Evolutionary conservation across 768 basidiomycete species (phyloP).

Genomic region (Russula foetens): DNA sequence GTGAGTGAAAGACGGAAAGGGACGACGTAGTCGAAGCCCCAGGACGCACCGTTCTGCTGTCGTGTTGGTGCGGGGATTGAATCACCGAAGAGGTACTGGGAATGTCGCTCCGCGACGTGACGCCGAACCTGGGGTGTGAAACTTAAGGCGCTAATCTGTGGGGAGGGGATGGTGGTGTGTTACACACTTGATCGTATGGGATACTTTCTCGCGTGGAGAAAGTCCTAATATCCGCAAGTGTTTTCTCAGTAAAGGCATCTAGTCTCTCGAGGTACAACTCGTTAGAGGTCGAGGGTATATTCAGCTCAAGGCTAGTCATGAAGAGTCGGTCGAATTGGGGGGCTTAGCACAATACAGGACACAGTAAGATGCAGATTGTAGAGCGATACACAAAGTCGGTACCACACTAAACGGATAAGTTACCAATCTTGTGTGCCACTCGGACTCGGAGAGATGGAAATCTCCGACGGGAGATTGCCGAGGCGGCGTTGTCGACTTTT

Average conservation of each 20-base stretch:
- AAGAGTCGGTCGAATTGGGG: neutral
- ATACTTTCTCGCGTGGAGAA: conserved; percentile 54
- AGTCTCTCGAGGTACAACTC: conserved; percentile 56
- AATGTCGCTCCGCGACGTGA: conserved; percentile 57
- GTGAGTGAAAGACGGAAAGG: neutral
- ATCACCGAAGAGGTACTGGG: conserved; percentile 43
- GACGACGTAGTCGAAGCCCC: neutral
- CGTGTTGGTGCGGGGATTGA: neutral
- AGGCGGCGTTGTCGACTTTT: neutral
- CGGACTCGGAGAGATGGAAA: no score
- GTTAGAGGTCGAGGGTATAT: conserved; percentile 32
- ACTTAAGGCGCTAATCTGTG: neutral
- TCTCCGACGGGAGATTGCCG: neutral
- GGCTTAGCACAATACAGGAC: neutral
- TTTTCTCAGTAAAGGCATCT: conserved; percentile 55
- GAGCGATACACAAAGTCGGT: no score
- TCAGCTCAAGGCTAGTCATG: conserved; percentile 13
- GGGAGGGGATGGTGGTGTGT: neutral
- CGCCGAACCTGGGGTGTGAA: conserved; percentile 36
- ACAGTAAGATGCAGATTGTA: neutral
- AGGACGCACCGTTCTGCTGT: conserved; percentile 18
- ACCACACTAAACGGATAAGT: no score
- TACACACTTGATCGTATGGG: conserved; percentile 51
- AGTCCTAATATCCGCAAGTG: conserved; percentile 44
- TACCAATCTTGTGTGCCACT: no score